Base-by-base conservation (phyloP, 2,329 filamentous ascomycete genomes). In the Aspergillus amoenus region DNA sequence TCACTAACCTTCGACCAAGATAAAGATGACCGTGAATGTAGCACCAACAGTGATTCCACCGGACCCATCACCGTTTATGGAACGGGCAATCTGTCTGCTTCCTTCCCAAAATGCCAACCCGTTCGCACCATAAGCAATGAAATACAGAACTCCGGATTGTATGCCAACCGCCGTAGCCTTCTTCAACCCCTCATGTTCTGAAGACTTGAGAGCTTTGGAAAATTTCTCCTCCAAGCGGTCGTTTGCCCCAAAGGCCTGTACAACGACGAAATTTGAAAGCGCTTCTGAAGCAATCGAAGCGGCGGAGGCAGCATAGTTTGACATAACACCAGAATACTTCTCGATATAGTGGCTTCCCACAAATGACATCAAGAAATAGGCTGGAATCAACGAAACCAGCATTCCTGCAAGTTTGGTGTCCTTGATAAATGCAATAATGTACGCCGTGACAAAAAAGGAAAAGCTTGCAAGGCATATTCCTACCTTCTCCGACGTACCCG, bases 401-500 rank as follows among this genome's bases (percentile, higher is more conserved):
- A 89, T 88, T 3, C 78, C 85, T 0, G 87, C 85, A 13, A 90
- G 79, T 50, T 78, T 77, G 7, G 83, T 76, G 60, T 87, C 80
- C 65, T 87, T 85, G 68, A 85, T 82, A 62, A 89, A 89, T 1
- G 85, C 85, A 15, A 89, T 82, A 6, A 86, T 76, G 61, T 88
- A 89, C 5, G 86, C 82, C 0, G 87, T 83, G 55, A 88, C 70
- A 66, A 89, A 89, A 70, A 88, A 90, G 2, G 84, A 84, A 15
- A 83, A 70, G 44, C 81, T 85, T 24, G 81, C 79, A 11, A 90
- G 78, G 61, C 84, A 82, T 30, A 88, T 81, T 46, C 87, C 87
- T 13, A 88, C 86, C 69, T 90, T 90, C 70, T 89, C 88, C 2
- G 84, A 86, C 0, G 87, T 88, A 8, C 87, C 88, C 0, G 82